phyloP scores from a whole-genome alignment of 805 yeast species.

The Barnettozyma salicaria region DNA sequence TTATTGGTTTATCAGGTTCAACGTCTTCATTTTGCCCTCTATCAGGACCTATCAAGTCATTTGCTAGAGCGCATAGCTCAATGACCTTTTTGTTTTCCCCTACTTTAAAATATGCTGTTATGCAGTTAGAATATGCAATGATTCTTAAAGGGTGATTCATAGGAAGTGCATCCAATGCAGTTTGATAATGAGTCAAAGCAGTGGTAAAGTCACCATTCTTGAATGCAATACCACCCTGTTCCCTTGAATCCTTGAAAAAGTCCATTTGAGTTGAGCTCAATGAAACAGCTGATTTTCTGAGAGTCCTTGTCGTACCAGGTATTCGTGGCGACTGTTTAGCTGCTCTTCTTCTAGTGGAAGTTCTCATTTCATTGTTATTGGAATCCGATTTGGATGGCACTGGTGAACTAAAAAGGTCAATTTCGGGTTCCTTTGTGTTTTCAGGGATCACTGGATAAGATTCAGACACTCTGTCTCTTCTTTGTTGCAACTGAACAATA shows the following conservation, averaged over 20 bases:
- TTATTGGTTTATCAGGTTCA: conserved; percentile 49
- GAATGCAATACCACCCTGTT: conserved; percentile 57
- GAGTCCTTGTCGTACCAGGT: conserved; percentile 3
- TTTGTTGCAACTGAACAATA: conserved; percentile 5
- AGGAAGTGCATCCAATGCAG: conserved; percentile 55
- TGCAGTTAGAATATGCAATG: conserved; percentile 69
- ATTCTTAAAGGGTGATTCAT: conserved; percentile 56
- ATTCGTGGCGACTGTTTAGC: conserved; percentile 3
- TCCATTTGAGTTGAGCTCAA: conserved; percentile 22
- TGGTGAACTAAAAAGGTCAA: conserved; percentile 20
- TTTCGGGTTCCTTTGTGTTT: conserved; percentile 14
- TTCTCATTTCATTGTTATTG: conserved; percentile 22
- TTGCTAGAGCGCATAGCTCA: conserved; percentile 27
- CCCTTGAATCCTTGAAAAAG: conserved; percentile 42
- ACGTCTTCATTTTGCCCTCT: conserved; percentile 36
- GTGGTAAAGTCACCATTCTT: conserved; percentile 74
- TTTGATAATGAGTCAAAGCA: conserved; percentile 57
- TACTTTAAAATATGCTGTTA: conserved; percentile 55
- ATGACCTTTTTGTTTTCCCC: conserved; percentile 53
- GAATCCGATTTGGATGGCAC: conserved; percentile 7
- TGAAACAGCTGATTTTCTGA: conserved; percentile 3
- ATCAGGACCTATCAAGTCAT: conserved; percentile 29
- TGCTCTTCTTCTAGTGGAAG: conserved; percentile 20
- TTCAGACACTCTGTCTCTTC: no score
- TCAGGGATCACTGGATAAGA: no score